Evolutionary conservation across 2,329 filamentous ascomycete species (phyloP), one percentile per base, ranked within the genome.

Genomic region (Stenocarpella maydis): DNA sequence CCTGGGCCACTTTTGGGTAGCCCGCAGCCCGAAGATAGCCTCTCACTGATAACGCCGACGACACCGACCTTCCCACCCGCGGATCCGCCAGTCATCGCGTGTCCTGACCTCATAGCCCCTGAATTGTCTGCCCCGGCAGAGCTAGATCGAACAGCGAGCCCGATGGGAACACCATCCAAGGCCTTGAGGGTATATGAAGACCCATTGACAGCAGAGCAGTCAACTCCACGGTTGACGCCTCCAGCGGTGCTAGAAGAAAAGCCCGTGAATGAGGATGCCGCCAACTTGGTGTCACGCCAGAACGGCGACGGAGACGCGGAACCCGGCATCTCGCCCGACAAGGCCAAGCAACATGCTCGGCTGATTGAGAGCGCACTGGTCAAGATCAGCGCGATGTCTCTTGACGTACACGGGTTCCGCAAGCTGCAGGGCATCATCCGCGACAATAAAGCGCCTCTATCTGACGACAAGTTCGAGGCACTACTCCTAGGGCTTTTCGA

Each of bases 381-480:
- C 64, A 91, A 92, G 72, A 90, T 95, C 74, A 89, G 89, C 73
- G 85, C 87, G 37, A 88, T 89, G 74, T 88, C 88, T 1, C 86
- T 95, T n/a, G 92, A 95, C 76, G 91, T 92, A 4, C 92, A 94
- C 76, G 92, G 92, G 68, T 94, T 95, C 84, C 88, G 92, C 65
- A 92, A 92, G 75, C 83, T 95, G 60, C 92, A 95, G 78, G 90
- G 90, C 47, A 86, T 94, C 72, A 86, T 94, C 70, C 90, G 91
- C 72, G 90, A 92, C 69, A 87, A 85, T 76, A 86, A 86, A 74
- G 85, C 89, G 17, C 83, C 88, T 24, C 89, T 92, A 76, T 85
- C 86, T 1, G 87, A 91, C 70, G 88, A 91, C 58, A 91, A 88
- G 73, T 94, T 93, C 71, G 87, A 91, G 72, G 85, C 89, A 9